phyloP scores from a whole-genome alignment of 2,329 filamentous ascomycete genomes.

The Penicillium freii region DNA sequence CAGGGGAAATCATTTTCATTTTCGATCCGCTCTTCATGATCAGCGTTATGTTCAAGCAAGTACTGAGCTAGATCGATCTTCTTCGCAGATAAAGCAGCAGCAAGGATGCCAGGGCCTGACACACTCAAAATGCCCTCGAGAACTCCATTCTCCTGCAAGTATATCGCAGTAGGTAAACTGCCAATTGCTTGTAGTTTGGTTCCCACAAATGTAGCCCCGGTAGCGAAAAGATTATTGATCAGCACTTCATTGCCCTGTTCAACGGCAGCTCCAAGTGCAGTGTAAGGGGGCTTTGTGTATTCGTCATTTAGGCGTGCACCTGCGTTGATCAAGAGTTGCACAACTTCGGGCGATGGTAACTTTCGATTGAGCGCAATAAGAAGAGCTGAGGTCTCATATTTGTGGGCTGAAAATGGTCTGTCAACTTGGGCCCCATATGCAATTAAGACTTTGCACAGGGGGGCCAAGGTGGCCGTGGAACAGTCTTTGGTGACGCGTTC shows the following conservation, averaged over 20 bases:
- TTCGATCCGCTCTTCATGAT: not conserved
- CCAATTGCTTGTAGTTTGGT: not conserved
- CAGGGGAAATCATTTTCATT: not conserved
- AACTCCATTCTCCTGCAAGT: not conserved
- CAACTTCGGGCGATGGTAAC: not conserved
- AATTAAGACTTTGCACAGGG: not conserved
- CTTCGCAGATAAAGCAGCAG: not conserved
- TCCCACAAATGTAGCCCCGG: not conserved
- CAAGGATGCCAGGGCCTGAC: not conserved
- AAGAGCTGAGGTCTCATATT: not conserved
- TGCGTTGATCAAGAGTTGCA: slow-evolving; percentile 12
- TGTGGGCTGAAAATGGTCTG: not conserved
- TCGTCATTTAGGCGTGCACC: slow-evolving; percentile 12
- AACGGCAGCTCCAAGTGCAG: slow-evolving; percentile 13
- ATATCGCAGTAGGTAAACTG: not conserved
- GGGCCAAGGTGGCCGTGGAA: too few relatives aligned
- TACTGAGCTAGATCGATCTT: not conserved
- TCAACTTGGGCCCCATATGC: not conserved
- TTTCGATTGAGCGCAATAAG: not conserved
- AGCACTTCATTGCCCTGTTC: slow-evolving; percentile 1
- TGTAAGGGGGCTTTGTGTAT: not conserved
- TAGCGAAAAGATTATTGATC: not conserved
- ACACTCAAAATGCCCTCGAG: not conserved
- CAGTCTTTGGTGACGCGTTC: not conserved
- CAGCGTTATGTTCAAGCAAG: not conserved